Conservation (phyloP, 2,329 filamentous ascomycete genomes). For the Didymella glomerata region DNA sequence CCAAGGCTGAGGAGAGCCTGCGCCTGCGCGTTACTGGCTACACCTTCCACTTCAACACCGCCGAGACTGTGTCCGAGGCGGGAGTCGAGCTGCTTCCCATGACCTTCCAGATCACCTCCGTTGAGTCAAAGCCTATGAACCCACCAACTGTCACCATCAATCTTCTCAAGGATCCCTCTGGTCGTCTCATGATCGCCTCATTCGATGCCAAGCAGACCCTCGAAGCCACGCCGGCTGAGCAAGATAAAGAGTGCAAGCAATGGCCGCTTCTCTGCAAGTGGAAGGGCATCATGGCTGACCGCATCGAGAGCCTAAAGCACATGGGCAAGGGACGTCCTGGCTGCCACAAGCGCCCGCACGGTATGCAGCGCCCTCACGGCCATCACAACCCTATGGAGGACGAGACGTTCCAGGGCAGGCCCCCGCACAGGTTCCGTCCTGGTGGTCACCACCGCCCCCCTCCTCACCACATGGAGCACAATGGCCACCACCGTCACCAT, state of each 20-base stretch:
- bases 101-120: slow-evolving; percentile 46
- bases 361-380: slow-evolving; percentile 37
- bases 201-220: slow-evolving; percentile 39
- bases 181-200: slow-evolving; percentile 51
- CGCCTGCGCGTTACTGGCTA: slow-evolving; percentile 50
- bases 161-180: slow-evolving; percentile 48
- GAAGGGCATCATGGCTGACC: slow-evolving; percentile 49
- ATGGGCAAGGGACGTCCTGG: slow-evolving; percentile 39
- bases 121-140: slow-evolving; percentile 44
- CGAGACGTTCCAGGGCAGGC: slow-evolving; percentile 43
- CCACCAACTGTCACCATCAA: slow-evolving; percentile 49
- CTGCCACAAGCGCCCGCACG: slow-evolving; percentile 45
- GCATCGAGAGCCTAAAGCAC: slow-evolving; percentile 47
- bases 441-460: slow-evolving; percentile 33
- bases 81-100: slow-evolving; percentile 52
- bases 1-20: slow-evolving; percentile 36
- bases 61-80: slow-evolving; percentile 47
- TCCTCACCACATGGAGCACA: slow-evolving; percentile 34
- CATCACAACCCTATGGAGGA: slow-evolving; percentile 43
- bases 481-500: slow-evolving; percentile 29
- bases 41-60: slow-evolving; percentile 45
- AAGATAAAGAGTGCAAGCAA: slow-evolving; percentile 47
- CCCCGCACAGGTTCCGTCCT: slow-evolving; percentile 46
- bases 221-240: slow-evolving; percentile 29
- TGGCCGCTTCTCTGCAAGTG: slow-evolving; percentile 55